Percentiles rank a stretch among this genome's conserved stretches.
phyloP scores from a whole-genome alignment of 139 green algal species.

The Chlorella sp. region DNA sequence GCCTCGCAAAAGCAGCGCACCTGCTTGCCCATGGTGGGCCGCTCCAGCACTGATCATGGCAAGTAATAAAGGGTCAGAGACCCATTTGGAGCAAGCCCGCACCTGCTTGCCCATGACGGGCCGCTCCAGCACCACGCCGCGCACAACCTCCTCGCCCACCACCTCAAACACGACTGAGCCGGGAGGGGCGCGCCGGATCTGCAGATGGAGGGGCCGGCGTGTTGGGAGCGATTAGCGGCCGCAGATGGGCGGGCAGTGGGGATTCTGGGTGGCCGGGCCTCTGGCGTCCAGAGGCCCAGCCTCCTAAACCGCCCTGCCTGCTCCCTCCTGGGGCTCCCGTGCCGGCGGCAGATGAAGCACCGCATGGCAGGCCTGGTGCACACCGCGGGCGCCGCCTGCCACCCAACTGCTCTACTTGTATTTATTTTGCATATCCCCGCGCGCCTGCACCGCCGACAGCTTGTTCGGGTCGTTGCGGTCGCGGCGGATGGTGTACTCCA shows the following conservation, averaged over 20 bases:
- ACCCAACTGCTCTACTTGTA: too few species aligned
- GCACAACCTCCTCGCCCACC: slow-evolving; percentile 25
- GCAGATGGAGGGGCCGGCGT: neutral
- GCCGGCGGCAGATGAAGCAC: too few species aligned
- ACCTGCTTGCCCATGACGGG: slow-evolving; percentile 23
- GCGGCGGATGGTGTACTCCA: slow-evolving; percentile 51
- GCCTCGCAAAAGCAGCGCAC: neutral
- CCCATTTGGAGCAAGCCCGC: too few species aligned
- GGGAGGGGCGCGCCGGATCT: slow-evolving; percentile 25
- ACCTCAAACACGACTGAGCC: slow-evolving; percentile 56
- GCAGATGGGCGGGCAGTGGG: neutral
- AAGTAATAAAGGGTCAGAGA: neutral
- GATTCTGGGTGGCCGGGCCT: too few species aligned
- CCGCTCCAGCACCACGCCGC: slow-evolving; percentile 47
- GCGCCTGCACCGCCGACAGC: slow-evolving; percentile 40
- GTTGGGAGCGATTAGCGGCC: neutral
- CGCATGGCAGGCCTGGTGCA: too few species aligned
- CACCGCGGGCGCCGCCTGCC: too few species aligned
- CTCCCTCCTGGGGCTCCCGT: too few species aligned
- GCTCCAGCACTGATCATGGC: slow-evolving; percentile 44
- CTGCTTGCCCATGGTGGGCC: slow-evolving; percentile 17
- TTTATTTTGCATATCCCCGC: neutral
- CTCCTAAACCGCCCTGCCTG: too few species aligned
- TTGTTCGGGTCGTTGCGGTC: slow-evolving; percentile 37
- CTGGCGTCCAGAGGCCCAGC: too few species aligned